phyloP scores from a whole-genome alignment of 2,329 filamentous ascomycete species.

The Cryphonectria nitschkei region DNA sequence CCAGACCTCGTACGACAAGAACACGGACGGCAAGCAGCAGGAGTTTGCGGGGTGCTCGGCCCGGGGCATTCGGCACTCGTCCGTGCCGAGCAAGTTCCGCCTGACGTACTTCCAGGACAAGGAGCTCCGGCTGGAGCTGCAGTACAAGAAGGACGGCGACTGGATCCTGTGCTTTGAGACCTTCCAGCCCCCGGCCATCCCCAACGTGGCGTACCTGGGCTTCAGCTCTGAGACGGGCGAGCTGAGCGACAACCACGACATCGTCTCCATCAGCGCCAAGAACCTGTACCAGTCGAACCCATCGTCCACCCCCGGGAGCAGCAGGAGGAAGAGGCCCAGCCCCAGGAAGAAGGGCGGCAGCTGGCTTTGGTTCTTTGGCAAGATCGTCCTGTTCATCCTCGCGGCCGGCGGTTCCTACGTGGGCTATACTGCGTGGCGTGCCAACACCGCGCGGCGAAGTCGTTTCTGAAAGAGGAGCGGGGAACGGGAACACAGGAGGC shows the following conservation, averaged over 20 bases:
- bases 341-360: conserved; percentile 52
- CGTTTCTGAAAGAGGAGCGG: conserved; percentile 49
- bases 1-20: conserved; percentile 85
- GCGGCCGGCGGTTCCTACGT: conserved; percentile 77
- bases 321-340: conserved; percentile 41
- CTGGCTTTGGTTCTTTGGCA: conserved; percentile 72
- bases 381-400: conserved; percentile 76
- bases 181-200: conserved; percentile 73
- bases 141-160: conserved; percentile 88
- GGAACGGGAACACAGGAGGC: too few relatives aligned
- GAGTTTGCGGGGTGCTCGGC: conserved; percentile 96
- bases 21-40: conserved; percentile 89
- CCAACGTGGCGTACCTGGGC: conserved; percentile 73
- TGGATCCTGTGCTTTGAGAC: conserved; percentile 91
- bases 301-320: conserved; percentile 45
- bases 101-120: conserved; percentile 98
- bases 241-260: conserved; percentile 96
- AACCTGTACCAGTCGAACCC: conserved; percentile 78
- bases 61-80: conserved; percentile 81
- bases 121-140: conserved; percentile 83
- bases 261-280: conserved; percentile 81
- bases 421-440: conserved; percentile 81
- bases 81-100: conserved; percentile 79
- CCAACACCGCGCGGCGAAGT: conserved; percentile 63
- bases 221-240: conserved; percentile 93